Conservation (phyloP, 1,284 basidiomycete genomes). For the Cerrena zonata region DNA sequence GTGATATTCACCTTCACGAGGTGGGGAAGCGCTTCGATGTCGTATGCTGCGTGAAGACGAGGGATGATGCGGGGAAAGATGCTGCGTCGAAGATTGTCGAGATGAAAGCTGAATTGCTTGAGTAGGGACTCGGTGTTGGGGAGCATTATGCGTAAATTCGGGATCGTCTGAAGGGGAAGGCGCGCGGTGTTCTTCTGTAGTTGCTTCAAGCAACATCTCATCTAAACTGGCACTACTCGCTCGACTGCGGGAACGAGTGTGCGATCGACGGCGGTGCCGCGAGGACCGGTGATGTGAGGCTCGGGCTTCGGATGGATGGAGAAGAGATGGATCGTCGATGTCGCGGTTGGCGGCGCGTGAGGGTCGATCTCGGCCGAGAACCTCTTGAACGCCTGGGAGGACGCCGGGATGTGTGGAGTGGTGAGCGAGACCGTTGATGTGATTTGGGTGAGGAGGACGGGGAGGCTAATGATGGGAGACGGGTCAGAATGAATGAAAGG, state of each 20-base stretch:
- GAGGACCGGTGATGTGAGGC: constrained; percentile 14
- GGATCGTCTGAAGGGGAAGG: constrained; percentile 11
- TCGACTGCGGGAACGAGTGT: constrained; percentile 27
- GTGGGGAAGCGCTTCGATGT: constrained; percentile 21
- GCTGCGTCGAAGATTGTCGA: constrained; percentile 12
- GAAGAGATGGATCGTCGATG: constrained; percentile 27
- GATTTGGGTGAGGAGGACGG: constrained; percentile 10
- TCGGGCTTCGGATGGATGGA: constrained; percentile 19
- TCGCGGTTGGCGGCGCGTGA: constrained; percentile 16
- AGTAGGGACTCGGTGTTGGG: constrained; percentile 10
- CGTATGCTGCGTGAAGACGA: constrained; percentile 11
- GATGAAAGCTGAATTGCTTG: constrained; percentile 12
- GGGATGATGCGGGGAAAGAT: constrained; percentile 16
- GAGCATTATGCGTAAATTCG: constrained; percentile 7
- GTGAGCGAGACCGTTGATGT: constrained; percentile 13
- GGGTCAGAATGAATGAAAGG: not conserved
- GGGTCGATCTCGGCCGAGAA: not conserved
- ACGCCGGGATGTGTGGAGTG: not conserved
- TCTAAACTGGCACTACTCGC: constrained; percentile 40
- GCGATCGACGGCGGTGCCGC: constrained; percentile 10
- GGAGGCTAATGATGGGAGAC: constrained; percentile 18
- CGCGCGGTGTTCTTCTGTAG: constrained; percentile 30
- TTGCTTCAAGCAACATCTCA: constrained; percentile 58
- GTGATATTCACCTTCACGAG: constrained; percentile 18
- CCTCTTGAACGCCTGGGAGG: not conserved